phyloP scores from a whole-genome alignment of 2,329 filamentous ascomycete genomes.

The Sporothrix humicola region DNA sequence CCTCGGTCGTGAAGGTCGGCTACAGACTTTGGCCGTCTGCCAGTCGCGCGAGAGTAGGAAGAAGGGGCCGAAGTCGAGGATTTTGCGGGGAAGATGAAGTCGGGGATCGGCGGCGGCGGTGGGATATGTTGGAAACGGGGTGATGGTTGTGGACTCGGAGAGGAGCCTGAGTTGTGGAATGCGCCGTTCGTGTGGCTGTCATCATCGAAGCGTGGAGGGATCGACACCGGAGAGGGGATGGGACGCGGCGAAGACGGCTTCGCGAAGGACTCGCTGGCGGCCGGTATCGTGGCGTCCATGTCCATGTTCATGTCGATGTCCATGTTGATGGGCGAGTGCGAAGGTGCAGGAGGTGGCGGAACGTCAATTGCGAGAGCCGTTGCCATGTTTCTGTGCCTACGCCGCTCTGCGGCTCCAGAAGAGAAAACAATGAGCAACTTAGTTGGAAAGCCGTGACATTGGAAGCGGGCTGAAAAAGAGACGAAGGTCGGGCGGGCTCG shows the following conservation, averaged over 20 bases:
- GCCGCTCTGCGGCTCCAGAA: constrained; percentile 58
- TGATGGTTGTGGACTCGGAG: constrained; percentile 45
- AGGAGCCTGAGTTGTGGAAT: constrained; percentile 37
- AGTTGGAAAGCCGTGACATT: constrained; percentile 50
- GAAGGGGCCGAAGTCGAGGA: constrained; percentile 55
- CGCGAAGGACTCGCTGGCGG: constrained; percentile 32
- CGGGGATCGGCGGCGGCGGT: constrained; percentile 64
- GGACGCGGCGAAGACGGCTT: constrained; percentile 39
- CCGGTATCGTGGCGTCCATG: constrained; percentile 24
- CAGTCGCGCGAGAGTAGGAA: constrained; percentile 55
- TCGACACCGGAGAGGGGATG: constrained; percentile 41
- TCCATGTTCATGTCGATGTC: constrained; percentile 10
- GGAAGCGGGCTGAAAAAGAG: constrained; percentile 17
- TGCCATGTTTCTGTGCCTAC: constrained; percentile 45
- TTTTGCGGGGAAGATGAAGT: constrained; percentile 66
- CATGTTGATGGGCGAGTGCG: background rate
- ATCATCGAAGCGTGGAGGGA: constrained; percentile 42
- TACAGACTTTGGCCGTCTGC: constrained; percentile 59
- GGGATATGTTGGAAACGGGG: constrained; percentile 43
- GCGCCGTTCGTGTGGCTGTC: constrained; percentile 12
- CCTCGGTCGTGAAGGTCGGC: constrained; percentile 52
- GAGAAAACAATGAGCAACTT: constrained; percentile 49
- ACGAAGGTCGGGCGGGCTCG: background rate
- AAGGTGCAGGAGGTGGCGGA: constrained; percentile 16
- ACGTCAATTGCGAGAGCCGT: constrained; percentile 40